phyloP scores from a whole-genome alignment of 257 asterid genomes.

The Solanum pennellii region DNA sequence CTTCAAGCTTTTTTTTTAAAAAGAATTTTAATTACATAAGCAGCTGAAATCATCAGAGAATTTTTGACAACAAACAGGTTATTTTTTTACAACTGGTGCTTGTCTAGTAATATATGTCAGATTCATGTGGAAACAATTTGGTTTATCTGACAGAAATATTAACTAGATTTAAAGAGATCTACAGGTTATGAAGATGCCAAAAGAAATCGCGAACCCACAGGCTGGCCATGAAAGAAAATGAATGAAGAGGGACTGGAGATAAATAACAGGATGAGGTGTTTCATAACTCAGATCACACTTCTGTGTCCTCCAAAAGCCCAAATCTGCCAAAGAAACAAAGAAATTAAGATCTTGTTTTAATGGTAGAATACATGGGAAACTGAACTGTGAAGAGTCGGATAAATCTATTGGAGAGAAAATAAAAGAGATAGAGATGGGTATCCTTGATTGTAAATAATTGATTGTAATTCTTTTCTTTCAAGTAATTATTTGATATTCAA shows the following conservation, averaged over 20 bases:
- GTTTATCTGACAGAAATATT: background rate
- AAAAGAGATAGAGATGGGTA: background rate
- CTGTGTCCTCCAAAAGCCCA: constrained; percentile 99
- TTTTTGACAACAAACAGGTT: background rate
- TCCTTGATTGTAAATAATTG: background rate
- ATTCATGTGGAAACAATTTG: background rate
- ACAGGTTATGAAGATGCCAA: constrained; percentile 3
- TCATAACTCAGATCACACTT: constrained; percentile 47
- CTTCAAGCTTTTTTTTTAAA: background rate
- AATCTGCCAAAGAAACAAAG: constrained; percentile 38
- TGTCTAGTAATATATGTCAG: background rate
- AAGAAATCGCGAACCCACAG: background rate
- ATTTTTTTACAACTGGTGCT: background rate
- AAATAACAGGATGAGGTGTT: background rate
- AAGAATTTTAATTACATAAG: background rate
- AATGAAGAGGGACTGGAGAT: background rate
- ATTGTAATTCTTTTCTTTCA: background rate
- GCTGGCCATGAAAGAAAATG: background rate
- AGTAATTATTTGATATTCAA: background rate
- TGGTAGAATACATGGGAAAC: background rate
- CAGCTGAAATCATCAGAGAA: background rate
- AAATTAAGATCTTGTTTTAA: background rate
- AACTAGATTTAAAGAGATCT: background rate
- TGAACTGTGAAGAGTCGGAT: background rate
- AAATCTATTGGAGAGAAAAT: background rate